Evolutionary conservation across 106 monocot genomes (phyloP).

Genomic region (Alisma plantagoaquatica): DNA sequence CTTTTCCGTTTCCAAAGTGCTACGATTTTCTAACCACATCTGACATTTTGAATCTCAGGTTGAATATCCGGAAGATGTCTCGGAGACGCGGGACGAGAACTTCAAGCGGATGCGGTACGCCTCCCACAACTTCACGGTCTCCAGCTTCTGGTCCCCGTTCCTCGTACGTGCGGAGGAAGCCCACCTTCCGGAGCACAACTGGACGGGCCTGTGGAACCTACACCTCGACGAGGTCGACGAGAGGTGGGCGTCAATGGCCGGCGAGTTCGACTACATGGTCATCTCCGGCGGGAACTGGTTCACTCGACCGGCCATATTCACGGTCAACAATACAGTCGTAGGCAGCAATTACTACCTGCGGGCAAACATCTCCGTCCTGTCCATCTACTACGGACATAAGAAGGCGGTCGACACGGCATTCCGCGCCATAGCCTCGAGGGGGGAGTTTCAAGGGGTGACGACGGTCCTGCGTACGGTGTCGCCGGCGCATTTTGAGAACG

Average conservation of each 20-base stretch:
- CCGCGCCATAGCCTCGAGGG: conserved; percentile 8
- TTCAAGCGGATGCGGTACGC: conserved; percentile 30
- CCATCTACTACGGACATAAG: conserved; percentile 19
- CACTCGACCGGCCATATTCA: conserved; percentile 33
- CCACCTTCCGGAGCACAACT: not conserved
- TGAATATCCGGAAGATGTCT: conserved; percentile 27
- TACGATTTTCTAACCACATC: not conserved
- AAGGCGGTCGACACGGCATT: conserved; percentile 32
- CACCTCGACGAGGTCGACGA: conserved; percentile 34
- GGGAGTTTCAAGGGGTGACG: conserved; percentile 10
- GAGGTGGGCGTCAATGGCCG: conserved; percentile 16
- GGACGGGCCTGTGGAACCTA: conserved; percentile 21
- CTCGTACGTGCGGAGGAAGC: conserved; percentile 20
- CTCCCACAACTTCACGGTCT: conserved; percentile 32
- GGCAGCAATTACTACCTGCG: conserved; percentile 27
- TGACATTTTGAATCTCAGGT: too few species aligned
- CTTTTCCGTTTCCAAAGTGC: not conserved
- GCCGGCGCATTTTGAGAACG: conserved; percentile 35
- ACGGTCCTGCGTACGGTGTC: conserved; percentile 29
- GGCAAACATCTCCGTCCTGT: conserved; percentile 12
- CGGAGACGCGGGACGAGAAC: conserved; percentile 8
- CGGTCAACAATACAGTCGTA: conserved; percentile 12
- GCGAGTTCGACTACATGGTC: conserved; percentile 23
- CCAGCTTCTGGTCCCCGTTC: conserved; percentile 51
- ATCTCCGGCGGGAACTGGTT: conserved; percentile 35